These are phyloP conservation scores for Rhazya stricta DNA, from an alignment of 257 asterid genomes.

Conservation along the genomic window DNA sequence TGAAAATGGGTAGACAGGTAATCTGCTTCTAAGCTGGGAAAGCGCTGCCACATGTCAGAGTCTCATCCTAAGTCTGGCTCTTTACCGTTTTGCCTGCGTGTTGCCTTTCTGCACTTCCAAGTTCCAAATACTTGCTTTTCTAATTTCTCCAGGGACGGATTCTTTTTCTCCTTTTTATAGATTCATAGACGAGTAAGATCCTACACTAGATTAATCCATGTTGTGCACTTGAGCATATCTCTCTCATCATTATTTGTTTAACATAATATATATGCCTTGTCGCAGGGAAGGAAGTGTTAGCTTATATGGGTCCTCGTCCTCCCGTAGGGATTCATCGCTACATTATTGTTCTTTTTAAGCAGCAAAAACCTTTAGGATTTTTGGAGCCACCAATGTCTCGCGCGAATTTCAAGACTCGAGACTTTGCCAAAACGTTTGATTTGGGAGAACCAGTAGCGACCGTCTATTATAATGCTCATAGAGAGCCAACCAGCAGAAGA, in stretches of 20 bases:
- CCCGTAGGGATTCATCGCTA: conserved; percentile 55
- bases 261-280: no score
- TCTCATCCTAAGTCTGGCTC: neutral
- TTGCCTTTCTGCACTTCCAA: neutral
- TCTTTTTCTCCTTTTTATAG: no score
- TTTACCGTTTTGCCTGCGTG: no score
- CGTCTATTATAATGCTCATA: conserved; percentile 58
- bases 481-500: conserved; percentile 39
- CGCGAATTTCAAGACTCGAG: conserved; percentile 45
- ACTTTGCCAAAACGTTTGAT: conserved; percentile 33
- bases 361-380: conserved; percentile 17
- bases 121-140: no score
- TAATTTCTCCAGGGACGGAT: no score
- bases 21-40: neutral
- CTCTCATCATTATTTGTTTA: no score
- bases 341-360: conserved; percentile 46
- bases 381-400: conserved; percentile 27
- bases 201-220: no score
- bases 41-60: neutral
- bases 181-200: no score
- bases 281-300: conserved; percentile 45
- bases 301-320: conserved; percentile 43
- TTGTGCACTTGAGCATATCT: no score
- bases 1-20: neutral
- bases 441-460: conserved; percentile 51